Evolutionary conservation across 73 alveolate genomes (phyloP).

Genomic region (Paramecium sonneborni): DNA sequence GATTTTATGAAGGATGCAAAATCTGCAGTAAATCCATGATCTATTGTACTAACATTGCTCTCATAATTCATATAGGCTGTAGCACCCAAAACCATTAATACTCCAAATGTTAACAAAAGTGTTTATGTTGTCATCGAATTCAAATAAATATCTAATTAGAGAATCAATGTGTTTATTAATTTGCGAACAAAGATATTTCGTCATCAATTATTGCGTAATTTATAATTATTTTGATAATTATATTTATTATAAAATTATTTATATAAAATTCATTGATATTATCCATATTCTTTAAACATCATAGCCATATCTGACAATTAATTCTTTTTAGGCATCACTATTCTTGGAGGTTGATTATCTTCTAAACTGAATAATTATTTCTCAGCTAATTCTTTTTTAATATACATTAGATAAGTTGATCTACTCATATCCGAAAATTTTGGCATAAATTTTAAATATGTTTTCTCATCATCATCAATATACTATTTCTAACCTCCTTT

Average conservation of each 20-base stretch:
- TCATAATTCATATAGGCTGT: background rate
- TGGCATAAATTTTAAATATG: background rate
- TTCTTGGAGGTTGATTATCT: background rate
- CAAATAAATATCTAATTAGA: background rate
- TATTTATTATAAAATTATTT: background rate
- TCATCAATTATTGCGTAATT: background rate
- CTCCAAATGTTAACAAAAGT: background rate
- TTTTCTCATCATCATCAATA: conserved; percentile 48
- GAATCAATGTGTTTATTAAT: background rate
- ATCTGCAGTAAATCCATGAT: conserved; percentile 34
- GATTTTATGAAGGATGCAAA: background rate
- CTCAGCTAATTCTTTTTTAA: conserved; percentile 36
- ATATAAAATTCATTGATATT: background rate
- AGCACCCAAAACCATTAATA: background rate
- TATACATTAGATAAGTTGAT: conserved; percentile 50
- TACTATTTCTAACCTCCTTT: conserved; percentile 42
- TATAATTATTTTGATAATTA: background rate
- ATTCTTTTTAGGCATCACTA: background rate
- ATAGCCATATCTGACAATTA: conserved; percentile 4
- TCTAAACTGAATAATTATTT: conserved; percentile 34
- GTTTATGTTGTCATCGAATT: conserved; percentile 10
- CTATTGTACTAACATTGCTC: background rate
- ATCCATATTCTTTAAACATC: background rate
- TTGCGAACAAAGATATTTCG: background rate
- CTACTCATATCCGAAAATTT: conserved; percentile 39